Conservation (phyloP, 2,329 filamentous ascomycete species). For the Penicillium janthinellum region DNA sequence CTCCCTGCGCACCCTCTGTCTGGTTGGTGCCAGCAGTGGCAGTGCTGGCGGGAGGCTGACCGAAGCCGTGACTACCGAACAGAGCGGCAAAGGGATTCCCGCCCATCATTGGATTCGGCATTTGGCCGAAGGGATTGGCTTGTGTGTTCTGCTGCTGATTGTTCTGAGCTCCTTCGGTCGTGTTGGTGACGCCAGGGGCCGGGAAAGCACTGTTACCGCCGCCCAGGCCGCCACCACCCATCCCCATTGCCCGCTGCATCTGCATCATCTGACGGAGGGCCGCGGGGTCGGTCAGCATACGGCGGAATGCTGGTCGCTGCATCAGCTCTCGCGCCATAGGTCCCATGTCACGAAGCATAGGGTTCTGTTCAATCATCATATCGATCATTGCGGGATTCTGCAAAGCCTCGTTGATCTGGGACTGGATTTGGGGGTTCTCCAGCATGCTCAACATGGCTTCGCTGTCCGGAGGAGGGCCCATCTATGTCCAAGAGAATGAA, state of each 20-base stretch:
- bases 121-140: slow-evolving; percentile 23
- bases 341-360: slow-evolving; percentile 70
- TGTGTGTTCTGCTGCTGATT: slow-evolving; percentile 39
- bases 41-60: slow-evolving; percentile 26
- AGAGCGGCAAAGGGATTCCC: slow-evolving; percentile 60
- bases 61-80: slow-evolving; percentile 45
- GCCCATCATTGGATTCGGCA: slow-evolving; percentile 16
- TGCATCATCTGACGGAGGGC: slow-evolving; percentile 79
- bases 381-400: slow-evolving; percentile 94
- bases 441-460: slow-evolving; percentile 84
- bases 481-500: slow-evolving; percentile 54
- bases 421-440: slow-evolving; percentile 81
- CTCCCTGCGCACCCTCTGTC: slow-evolving; percentile 33
- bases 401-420: slow-evolving; percentile 90
- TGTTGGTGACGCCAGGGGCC: slow-evolving; percentile 88
- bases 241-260: slow-evolving; percentile 69
- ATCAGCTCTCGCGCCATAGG: slow-evolving; percentile 81
- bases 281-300: slow-evolving; percentile 90
- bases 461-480: slow-evolving; percentile 82
- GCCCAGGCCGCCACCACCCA: slow-evolving; percentile 50
- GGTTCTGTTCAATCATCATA: slow-evolving; percentile 91
- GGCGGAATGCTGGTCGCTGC: slow-evolving; percentile 81
- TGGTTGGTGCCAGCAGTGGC: slow-evolving; percentile 33
- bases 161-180: slow-evolving; percentile 60
- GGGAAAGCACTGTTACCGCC: slow-evolving; percentile 67